phyloP scores from a whole-genome alignment of 257 asterid genomes.

The Solanum dulcamara region DNA sequence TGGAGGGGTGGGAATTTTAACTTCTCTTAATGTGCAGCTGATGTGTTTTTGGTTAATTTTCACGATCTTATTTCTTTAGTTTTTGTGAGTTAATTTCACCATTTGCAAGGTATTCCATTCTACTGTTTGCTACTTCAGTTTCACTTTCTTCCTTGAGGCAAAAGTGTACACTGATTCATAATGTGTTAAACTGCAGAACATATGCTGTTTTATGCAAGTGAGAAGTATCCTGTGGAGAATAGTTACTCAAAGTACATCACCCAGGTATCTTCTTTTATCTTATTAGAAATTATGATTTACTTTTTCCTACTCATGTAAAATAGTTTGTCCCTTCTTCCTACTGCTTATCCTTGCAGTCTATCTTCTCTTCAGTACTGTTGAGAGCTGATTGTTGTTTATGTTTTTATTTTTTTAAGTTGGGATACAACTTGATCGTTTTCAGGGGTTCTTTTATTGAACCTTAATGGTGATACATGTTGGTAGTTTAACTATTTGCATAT shows the following conservation, averaged over 20 bases:
- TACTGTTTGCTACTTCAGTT: not conserved
- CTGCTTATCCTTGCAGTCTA: not conserved
- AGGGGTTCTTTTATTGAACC: not conserved
- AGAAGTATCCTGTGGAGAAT: slow-evolving; percentile 88
- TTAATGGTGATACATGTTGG: not conserved
- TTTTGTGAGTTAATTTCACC: not conserved
- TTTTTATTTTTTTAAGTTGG: not conserved
- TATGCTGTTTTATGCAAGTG: slow-evolving; percentile 96
- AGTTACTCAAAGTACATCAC: slow-evolving; percentile 84
- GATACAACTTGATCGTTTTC: not conserved
- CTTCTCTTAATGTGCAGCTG: not conserved
- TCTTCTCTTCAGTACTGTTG: not conserved
- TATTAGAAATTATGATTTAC: not conserved
- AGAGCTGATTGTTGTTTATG: not conserved
- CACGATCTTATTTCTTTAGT: not conserved
- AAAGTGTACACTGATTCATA: not conserved
- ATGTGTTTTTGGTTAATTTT: not conserved
- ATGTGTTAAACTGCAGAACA: slow-evolving; percentile 54
- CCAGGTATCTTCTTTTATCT: slow-evolving; percentile 39
- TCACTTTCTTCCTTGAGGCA: not conserved
- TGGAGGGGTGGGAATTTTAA: not conserved
- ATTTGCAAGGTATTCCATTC: not conserved
- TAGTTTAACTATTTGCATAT: not conserved
- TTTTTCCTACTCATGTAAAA: not conserved
- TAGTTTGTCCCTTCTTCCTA: not conserved